Evolutionary conservation across 1,284 basidiomycete species (phyloP), one percentile per base, ranked within the genome.

Genomic region (Pyrrhoderma lamaoense): DNA sequence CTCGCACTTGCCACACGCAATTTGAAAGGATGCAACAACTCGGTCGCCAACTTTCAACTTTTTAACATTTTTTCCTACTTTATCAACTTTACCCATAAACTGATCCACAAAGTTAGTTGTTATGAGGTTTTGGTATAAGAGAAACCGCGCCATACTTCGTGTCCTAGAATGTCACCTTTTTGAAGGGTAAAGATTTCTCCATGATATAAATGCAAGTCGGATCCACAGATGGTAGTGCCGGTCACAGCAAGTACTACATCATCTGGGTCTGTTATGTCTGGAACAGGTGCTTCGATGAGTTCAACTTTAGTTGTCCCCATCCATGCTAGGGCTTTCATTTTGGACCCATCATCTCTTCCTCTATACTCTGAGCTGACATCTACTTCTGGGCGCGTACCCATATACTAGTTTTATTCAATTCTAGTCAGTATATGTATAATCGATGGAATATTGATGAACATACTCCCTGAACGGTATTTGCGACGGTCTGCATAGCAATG

Each of bases 21-120:
- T 80, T 59, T 89, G 84, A 77, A 89, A 90, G 0, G 80, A 81
- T 0, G 79, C 76, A 11, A 89, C 86, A 47, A 89, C 84, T 9
- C 84, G 75, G 58, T 89, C 77, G 13, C 85, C 85, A 3, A 68
- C 56, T 36, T 74, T 69, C 49, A 86, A 64, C 46, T 80, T 78
- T 40, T 64, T 79, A 14, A 88, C 80, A 50, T 73, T 76, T 0
- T 77, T 73, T 0, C 85, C 85, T 40, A 86, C 70, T 42, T 75
- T 73, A 57, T 85, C 81, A 22, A 88, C 76, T 42, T 77, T 65
- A 7, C 82, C 83, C 82, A 85, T 84, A 63, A 84, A 85, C 74
- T 83, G 16, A 14, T 2, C 38, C 47, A n/a, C 4, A 42, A 25
- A 56, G 19, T 42, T 9, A 8, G 19, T 38, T 38, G 21, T 13